These are phyloP conservation scores for Drechslera avenae DNA, from an alignment of 2,329 filamentous ascomycete genomes.

Conservation along the genomic window DNA sequence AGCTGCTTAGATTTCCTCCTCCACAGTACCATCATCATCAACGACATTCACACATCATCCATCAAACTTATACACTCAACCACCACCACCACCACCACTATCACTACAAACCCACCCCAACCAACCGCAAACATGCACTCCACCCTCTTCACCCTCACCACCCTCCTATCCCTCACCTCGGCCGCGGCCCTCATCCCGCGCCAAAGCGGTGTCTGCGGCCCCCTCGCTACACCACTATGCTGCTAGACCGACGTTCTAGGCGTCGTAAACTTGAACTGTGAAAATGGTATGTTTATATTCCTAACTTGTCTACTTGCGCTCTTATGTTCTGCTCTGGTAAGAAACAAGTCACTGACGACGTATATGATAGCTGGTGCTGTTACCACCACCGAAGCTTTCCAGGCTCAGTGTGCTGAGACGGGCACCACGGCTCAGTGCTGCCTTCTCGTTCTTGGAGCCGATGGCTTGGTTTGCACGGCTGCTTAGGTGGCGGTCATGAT, in stretches of 20 bases:
- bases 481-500: conserved; percentile 6
- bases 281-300: conserved; percentile 16
- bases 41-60: background rate
- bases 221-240: conserved; percentile 19
- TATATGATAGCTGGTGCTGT: conserved; percentile 14
- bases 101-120: background rate
- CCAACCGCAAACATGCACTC: conserved; percentile 18
- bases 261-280: conserved; percentile 24
- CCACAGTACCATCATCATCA: background rate
- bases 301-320: too few relatives aligned
- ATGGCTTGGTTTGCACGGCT: conserved; percentile 24
- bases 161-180: conserved; percentile 19
- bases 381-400: conserved; percentile 16
- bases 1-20: too few relatives aligned
- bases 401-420: conserved; percentile 17
- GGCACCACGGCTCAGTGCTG: conserved; percentile 28
- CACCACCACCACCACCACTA: background rate
- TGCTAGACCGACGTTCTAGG: conserved; percentile 26
- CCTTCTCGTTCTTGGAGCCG: conserved; percentile 17
- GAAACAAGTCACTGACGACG: background rate
- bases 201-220: conserved; percentile 20
- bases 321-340: too few relatives aligned
- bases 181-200: conserved; percentile 16
- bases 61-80: background rate
- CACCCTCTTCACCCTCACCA: conserved; percentile 14